Evolutionary conservation across 768 basidiomycete species (phyloP), one percentile per base, ranked within the genome.

Genomic region (Lentinula raphanica): DNA sequence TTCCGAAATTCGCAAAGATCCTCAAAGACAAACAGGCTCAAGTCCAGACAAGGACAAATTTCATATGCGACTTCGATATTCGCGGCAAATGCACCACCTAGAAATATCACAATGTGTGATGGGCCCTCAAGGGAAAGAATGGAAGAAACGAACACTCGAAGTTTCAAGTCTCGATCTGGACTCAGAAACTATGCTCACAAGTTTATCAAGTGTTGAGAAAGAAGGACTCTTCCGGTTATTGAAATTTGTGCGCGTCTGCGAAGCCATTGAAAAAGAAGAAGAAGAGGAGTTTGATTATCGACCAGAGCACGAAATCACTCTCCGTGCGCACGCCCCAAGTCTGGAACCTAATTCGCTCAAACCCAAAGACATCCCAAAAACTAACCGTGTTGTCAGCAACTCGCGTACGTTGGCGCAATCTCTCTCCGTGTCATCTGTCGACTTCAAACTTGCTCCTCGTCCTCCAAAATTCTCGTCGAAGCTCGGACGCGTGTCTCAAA

Each of bases 61-160:
- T 28, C 65, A 58, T n/a, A 66, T 78, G 62, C 74, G 77, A 12
- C 64, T 77, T 27, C 72, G 76, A 15, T 67, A 76, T 49, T 72
- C 71, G 17, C 67, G 77, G 17, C 67, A 72, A 45, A 56, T 49
- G 29, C 63, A 65, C 13, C 63, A 62, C n/a, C 44, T 77, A 17
- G 76, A 79, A 50, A 65, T 78, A 36, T 72, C 74, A 3, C 68
- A 65, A 55, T 68, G 67, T 60, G 54, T 71, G 2, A 63, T 66
- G n/a, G 67, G 67, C 7, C 58, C 58, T 36, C 65, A 60, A 32
- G 71, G 72, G 21, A 68, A 72, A 27, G 76, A 77, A 63, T 76
- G 78, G 77, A 73, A 68, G 32, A 77, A 74, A 63, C 71, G 49
- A 66, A 53, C 62, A 65, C 1, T 58, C 69, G 38, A 60, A 42